phyloP scores from a whole-genome alignment of 2,329 filamentous ascomycete species.

The Colletotrichum sp. region DNA sequence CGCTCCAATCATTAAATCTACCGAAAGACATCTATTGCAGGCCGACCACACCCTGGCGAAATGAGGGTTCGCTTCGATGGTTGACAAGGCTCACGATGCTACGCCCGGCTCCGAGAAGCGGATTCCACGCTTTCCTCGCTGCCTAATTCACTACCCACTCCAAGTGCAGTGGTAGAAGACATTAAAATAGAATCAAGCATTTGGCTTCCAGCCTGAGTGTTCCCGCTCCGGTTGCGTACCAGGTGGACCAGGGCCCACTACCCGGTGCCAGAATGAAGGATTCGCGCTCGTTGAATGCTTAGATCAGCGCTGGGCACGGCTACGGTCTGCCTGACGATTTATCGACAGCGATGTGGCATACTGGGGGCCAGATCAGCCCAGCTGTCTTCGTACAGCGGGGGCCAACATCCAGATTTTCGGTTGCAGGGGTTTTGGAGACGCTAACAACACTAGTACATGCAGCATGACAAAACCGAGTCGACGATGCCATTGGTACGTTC shows the following conservation, averaged over 20 bases:
- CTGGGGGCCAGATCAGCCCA: neutral
- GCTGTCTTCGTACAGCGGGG: slow-evolving; percentile 1
- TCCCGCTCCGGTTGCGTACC: neutral
- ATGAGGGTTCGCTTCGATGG: neutral
- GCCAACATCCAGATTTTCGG: neutral
- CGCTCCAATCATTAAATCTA: neutral
- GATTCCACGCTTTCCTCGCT: neutral
- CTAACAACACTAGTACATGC: neutral
- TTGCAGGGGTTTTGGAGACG: neutral
- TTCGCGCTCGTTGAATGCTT: neutral
- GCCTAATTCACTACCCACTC: neutral
- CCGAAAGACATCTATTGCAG: neutral
- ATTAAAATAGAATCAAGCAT: slow-evolving; percentile 9
- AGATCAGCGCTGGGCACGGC: neutral
- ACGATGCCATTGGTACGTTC: slow-evolving; percentile 2
- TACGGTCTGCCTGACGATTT: neutral
- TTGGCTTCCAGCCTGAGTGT: neutral
- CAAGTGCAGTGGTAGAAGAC: neutral
- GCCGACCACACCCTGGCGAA: neutral
- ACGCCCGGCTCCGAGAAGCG: neutral
- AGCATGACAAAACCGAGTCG: slow-evolving; percentile 3
- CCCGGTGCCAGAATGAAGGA: neutral
- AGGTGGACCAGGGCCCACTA: neutral
- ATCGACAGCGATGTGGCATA: neutral
- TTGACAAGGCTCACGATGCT: neutral